Evolutionary conservation across 345 rosid species (phyloP), one percentile per base, ranked within the genome.

Genomic region (Chamaenerion angustifolium): DNA sequence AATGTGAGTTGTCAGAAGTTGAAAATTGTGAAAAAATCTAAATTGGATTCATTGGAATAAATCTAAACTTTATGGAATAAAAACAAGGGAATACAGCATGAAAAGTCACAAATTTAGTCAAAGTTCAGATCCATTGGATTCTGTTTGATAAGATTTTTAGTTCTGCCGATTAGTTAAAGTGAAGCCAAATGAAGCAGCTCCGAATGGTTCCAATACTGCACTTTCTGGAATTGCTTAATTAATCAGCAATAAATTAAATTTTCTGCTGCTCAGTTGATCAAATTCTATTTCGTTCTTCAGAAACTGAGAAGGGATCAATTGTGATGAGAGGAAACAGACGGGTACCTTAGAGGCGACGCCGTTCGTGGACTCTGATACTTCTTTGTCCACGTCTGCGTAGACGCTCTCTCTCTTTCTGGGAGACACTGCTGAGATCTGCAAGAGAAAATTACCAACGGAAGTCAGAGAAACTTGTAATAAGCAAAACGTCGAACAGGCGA

Each of bases 351-450:
- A 51, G 56, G 54, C 64, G 65, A 59, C 50, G 52, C 42, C 62
- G 63, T 56, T 42, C 50, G 44, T 56, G 53, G 73, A 45, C 35
- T 76, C 74, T 55, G 67, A 61, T 56, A 68, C 58, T 61, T 64
- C 74, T 46, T 61, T 31, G 37, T 7, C 68, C 1, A 37, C 50
- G 40, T 43, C 40, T 57, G 49, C 68, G 49, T 59, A 49, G 46
- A 51, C 59, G 21, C 47, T 65, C 54, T 48, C 66, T 37, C 74
- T 56, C 48, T 55, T 70, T 54, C 60, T 21, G 16, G 75, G 63
- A 56, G 73, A 61, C 68, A 50, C n/a, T 45, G 76, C 27, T 41
- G 66, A 67, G 66, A 71, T 68, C 92, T 75, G 74, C 60, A 10
- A 50, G 12, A 43, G 11, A 37, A 43, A 19, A 13, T 15, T 31